These are phyloP conservation scores for Cordyceps farinosa DNA, from an alignment of 2,329 filamentous ascomycete species.

Conservation along the genomic window DNA sequence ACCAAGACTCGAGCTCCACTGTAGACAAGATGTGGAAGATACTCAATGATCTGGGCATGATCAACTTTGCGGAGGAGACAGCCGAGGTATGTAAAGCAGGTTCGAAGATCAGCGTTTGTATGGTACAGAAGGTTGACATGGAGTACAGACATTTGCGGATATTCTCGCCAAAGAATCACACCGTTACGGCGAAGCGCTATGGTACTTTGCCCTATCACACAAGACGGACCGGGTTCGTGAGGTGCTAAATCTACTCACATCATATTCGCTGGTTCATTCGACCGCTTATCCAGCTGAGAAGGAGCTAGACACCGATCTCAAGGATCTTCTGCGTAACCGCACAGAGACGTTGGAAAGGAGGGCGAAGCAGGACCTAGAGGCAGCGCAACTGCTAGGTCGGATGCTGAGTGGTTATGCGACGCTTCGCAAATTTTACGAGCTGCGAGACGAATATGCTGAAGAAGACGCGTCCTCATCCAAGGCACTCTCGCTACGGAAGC, in stretches of 20 bases:
- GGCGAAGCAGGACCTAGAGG: slow-evolving; percentile 72
- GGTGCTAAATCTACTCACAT: slow-evolving; percentile 81
- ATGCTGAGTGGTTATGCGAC: slow-evolving; percentile 92
- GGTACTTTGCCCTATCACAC: slow-evolving; percentile 88
- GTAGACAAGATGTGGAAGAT: slow-evolving; percentile 80
- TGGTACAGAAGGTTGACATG: slow-evolving; percentile 28
- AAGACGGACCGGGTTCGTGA: slow-evolving; percentile 74
- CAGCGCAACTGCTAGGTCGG: slow-evolving; percentile 76
- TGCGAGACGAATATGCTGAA: slow-evolving; percentile 59
- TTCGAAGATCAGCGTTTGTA: slow-evolving; percentile 24
- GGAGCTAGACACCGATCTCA: slow-evolving; percentile 71
- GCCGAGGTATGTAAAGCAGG: slow-evolving; percentile 60
- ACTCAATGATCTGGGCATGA: slow-evolving; percentile 74
- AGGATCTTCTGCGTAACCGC: slow-evolving; percentile 66
- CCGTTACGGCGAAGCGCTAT: slow-evolving; percentile 79
- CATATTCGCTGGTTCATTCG: slow-evolving; percentile 82
- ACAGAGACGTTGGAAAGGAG: slow-evolving; percentile 68
- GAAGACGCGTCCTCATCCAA: slow-evolving; percentile 31
- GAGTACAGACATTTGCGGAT: slow-evolving; percentile 72
- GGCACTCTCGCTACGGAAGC: slow-evolving; percentile 60
- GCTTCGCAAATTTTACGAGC: slow-evolving; percentile 81
- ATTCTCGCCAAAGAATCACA: slow-evolving; percentile 67
- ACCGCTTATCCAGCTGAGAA: slow-evolving; percentile 68
- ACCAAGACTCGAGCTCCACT: slow-evolving; percentile 64
- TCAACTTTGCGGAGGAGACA: slow-evolving; percentile 72